These are phyloP conservation scores for Skeletonema costatum DNA, from an alignment of 108 stramenopile genomes.

Conservation along the genomic window DNA sequence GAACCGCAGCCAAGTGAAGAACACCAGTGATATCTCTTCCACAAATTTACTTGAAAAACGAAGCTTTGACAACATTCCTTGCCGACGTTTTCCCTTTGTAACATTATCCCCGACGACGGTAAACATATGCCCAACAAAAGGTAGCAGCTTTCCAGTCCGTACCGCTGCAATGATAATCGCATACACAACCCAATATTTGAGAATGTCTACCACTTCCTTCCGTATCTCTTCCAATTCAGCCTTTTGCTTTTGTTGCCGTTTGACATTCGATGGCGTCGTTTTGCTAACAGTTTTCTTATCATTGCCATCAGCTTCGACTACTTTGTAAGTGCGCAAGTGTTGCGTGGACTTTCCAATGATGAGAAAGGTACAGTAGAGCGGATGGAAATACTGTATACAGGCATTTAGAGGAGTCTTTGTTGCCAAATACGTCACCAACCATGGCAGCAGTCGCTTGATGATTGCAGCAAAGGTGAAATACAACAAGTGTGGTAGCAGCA, in stretches of 20 bases:
- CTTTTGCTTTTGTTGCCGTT: constrained; percentile 36
- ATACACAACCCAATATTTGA: constrained; percentile 80
- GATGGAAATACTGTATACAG: constrained; percentile 58
- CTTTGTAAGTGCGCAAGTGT: constrained; percentile 12
- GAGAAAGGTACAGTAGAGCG: constrained; percentile 55
- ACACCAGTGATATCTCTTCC: constrained; percentile 65
- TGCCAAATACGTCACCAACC: constrained; percentile 57
- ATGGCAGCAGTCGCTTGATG: constrained; percentile 52
- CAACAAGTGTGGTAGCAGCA: constrained; percentile 68
- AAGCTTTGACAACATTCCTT: constrained; percentile 22
- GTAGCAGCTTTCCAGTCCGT: constrained; percentile 46
- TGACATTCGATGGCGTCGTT: constrained; percentile 26
- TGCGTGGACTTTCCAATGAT: constrained; percentile 32
- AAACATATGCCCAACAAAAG: constrained; percentile 51
- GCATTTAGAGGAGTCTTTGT: constrained; percentile 53
- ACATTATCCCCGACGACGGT: constrained; percentile 8
- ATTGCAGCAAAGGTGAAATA: constrained; percentile 44
- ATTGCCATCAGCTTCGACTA: constrained; percentile 1
- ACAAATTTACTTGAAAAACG: constrained; percentile 28
- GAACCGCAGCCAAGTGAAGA: constrained; percentile 75
- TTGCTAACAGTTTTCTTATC: neutral
- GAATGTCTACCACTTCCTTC: constrained; percentile 45
- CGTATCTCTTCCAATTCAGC: constrained; percentile 26
- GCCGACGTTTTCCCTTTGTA: neutral
- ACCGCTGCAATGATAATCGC: constrained; percentile 51